Percentiles rank a stretch among this genome's conserved stretches.
Evolutionary conservation across 306 rosid genomes (phyloP).

Genomic region (Hylodesmum podocarpum): DNA sequence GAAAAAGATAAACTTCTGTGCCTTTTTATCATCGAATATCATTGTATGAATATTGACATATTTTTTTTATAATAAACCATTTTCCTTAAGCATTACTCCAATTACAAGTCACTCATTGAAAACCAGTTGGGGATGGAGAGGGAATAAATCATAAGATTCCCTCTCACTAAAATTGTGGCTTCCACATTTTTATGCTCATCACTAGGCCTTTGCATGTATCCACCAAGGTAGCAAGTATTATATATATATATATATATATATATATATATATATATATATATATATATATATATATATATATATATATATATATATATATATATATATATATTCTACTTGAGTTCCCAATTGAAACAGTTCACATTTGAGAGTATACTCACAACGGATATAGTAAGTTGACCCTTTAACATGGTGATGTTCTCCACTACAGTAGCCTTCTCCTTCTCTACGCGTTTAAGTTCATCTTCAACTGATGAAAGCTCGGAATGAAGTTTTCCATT

Average conservation of each 20-base stretch:
- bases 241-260: neutral
- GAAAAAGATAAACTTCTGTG: neutral
- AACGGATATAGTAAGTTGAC: constrained; percentile 72
- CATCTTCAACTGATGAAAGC: constrained; percentile 87
- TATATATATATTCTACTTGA: neutral
- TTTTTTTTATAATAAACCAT: neutral
- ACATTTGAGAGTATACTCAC: constrained; percentile 52
- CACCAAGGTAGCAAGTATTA: neutral
- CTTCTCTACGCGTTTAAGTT: constrained; percentile 84
- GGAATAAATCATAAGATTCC: neutral
- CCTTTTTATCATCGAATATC: neutral
- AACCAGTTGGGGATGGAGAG: neutral
- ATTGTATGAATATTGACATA: neutral
- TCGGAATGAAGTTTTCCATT: constrained; percentile 93
- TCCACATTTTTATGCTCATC: neutral
- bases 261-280: neutral
- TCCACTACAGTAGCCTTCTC: constrained; percentile 73
- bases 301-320: neutral
- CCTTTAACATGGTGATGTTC: constrained; percentile 70
- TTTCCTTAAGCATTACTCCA: constrained; percentile 3
- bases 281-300: neutral
- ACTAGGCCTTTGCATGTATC: neutral
- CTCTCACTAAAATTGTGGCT: constrained; percentile 3
- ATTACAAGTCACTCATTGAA: neutral
- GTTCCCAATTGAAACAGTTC: constrained; percentile 18